Conservation (phyloP, 2,329 filamentous ascomycete species). For the Fusarium liriodendri region DNA sequence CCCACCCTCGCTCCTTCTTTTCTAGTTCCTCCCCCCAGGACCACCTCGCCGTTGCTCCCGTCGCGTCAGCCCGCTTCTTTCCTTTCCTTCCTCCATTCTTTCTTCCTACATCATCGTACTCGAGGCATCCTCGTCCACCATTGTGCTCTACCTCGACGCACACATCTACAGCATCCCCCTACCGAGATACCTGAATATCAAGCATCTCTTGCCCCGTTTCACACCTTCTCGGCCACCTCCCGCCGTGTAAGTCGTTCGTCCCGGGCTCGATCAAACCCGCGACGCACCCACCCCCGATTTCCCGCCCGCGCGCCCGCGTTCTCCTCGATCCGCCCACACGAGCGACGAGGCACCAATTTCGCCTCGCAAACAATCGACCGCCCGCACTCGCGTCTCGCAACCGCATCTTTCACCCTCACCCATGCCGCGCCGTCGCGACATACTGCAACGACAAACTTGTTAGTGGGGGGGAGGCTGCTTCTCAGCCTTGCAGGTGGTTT, state of each 20-base stretch:
- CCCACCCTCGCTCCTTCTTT: slow-evolving; percentile 38
- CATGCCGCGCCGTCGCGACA: slow-evolving; percentile 36
- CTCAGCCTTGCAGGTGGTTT: slow-evolving; percentile 42
- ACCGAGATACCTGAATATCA: slow-evolving; percentile 2
- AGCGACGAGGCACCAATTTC: slow-evolving; percentile 26
- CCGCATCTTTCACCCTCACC: slow-evolving; percentile 10
- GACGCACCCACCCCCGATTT: slow-evolving; percentile 39
- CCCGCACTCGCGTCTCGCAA: slow-evolving; percentile 18
- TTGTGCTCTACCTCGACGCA: not conserved
- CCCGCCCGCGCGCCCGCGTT: slow-evolving; percentile 37
- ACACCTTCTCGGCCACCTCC: slow-evolving; percentile 22
- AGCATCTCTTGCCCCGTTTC: slow-evolving; percentile 33
- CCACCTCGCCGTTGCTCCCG: slow-evolving; percentile 42
- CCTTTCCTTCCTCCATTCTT: slow-evolving; percentile 27
- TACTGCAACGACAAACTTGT: slow-evolving; percentile 34
- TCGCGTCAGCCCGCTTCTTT: slow-evolving; percentile 46
- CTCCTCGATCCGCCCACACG: slow-evolving; percentile 29
- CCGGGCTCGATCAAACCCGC: slow-evolving; percentile 31
- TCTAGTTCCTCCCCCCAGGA: slow-evolving; percentile 43
- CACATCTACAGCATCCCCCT: slow-evolving; percentile 13
- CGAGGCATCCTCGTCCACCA: slow-evolving; percentile 20
- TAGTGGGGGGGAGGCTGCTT: slow-evolving; percentile 44
- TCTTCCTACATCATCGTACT: slow-evolving; percentile 32
- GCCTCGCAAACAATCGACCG: slow-evolving; percentile 25
- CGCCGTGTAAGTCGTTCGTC: slow-evolving; percentile 49